Conservation (phyloP, 768 basidiomycete genomes). For the Tricholoma sp. region DNA sequence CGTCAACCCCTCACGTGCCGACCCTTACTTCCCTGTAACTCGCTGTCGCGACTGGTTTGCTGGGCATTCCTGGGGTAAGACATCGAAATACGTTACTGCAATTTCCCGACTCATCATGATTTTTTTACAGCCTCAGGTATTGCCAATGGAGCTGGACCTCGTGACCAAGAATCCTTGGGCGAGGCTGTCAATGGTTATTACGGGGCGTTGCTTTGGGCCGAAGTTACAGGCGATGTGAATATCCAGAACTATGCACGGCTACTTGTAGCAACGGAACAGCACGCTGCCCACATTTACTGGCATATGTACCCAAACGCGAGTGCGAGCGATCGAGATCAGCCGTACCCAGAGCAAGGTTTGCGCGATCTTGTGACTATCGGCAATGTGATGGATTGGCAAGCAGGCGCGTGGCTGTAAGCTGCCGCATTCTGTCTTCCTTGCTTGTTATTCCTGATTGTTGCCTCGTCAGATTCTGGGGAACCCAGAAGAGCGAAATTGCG, state of each 20-base stretch:
- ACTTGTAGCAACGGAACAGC: constrained; percentile 28
- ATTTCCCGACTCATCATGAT: neutral
- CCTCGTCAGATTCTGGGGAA: constrained; percentile 26
- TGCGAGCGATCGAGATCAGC: constrained; percentile 26
- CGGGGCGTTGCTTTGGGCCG: constrained; percentile 28
- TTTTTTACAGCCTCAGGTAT: constrained; percentile 25
- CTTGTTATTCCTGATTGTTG: neutral
- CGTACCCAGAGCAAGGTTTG: constrained; percentile 26
- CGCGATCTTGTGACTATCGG: constrained; percentile 28
- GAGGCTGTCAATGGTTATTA: constrained; percentile 33
- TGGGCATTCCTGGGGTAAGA: constrained; percentile 31
- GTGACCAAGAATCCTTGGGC: constrained; percentile 29
- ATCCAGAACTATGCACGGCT: constrained; percentile 28
- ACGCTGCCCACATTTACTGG: constrained; percentile 30
- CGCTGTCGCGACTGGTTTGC: constrained; percentile 31
- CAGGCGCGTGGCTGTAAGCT: constrained; percentile 31
- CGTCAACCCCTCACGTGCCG: constrained; percentile 25
- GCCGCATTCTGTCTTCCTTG: neutral
- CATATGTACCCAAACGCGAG: constrained; percentile 28
- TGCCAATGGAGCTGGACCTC: constrained; percentile 26
- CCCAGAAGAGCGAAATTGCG: constrained; percentile 25
- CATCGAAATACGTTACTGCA: neutral
- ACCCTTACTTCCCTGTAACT: constrained; percentile 26
- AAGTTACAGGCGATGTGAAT: constrained; percentile 24
- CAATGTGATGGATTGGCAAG: constrained; percentile 30